phyloP scores from a whole-genome alignment of 768 basidiomycete genomes.

The Polyporus arcularius region DNA sequence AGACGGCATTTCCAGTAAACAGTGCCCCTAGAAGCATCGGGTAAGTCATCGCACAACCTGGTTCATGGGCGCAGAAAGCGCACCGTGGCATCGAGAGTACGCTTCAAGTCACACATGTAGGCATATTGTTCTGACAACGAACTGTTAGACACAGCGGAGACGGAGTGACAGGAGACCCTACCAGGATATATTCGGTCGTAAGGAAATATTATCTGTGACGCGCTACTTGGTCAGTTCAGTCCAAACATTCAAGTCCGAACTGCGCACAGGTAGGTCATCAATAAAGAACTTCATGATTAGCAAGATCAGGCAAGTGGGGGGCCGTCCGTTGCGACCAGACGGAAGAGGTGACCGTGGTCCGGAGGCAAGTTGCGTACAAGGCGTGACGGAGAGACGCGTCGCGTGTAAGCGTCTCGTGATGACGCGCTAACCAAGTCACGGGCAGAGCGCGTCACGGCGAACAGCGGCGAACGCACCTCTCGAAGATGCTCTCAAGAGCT shows the following conservation, averaged over 20 bases:
- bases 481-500: constrained; percentile 26
- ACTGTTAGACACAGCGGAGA: neutral
- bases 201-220: constrained; percentile 78
- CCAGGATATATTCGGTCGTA: constrained; percentile 97
- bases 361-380: constrained; percentile 11
- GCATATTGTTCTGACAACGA: constrained; percentile 85
- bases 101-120: constrained; percentile 98
- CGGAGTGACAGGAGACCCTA: constrained; percentile 31
- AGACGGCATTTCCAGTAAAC: constrained; percentile 99
- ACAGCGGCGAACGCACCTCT: constrained; percentile 3
- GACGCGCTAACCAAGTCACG: neutral
- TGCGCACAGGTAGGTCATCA: constrained; percentile 46
- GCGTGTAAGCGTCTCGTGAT: constrained; percentile 5
- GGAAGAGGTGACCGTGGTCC: constrained; percentile 15
- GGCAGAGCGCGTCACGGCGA: constrained; percentile 8
- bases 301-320: neutral
- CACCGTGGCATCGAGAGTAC: constrained; percentile 93
- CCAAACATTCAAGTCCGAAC: neutral
- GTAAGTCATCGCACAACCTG: constrained; percentile 1
- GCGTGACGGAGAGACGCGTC: constrained; percentile 11
- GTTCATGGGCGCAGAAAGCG: constrained; percentile 19
- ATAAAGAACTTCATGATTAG: constrained; percentile 37
- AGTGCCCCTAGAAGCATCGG: constrained; percentile 73
- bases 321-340: constrained; percentile 1
- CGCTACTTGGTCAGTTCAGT: constrained; percentile 1